Percentiles rank a stretch among this genome's conserved stretches.
Conservation (phyloP, 1,284 basidiomycete genomes). For the Tilletiopsis washingtonensis region DNA sequence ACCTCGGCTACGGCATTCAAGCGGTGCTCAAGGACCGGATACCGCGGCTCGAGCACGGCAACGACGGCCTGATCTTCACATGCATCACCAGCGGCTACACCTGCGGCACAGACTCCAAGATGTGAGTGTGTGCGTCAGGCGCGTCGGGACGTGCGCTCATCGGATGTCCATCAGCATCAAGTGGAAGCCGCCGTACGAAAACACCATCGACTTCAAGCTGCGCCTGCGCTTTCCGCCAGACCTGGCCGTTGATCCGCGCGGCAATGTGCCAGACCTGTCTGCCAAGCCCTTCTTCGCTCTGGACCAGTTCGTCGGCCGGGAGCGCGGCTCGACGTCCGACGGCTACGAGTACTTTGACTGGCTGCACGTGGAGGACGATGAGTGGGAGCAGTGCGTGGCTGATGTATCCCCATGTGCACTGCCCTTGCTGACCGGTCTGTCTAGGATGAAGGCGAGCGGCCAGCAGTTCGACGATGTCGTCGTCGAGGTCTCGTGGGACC, state of each 20-base stretch:
- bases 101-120: conserved; percentile 82
- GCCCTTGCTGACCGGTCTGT: too few species aligned
- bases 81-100: conserved; percentile 75
- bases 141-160: background rate
- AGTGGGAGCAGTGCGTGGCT: conserved; percentile 75
- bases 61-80: conserved; percentile 95
- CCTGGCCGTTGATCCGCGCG: conserved; percentile 30
- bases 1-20: conserved; percentile 77
- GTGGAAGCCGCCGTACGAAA: conserved; percentile 98
- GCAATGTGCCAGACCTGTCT: conserved; percentile 60
- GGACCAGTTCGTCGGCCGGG: conserved; percentile 60
- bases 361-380: conserved; percentile 75
- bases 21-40: conserved; percentile 77
- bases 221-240: conserved; percentile 78
- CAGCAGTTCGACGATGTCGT: conserved; percentile 89
- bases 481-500: conserved; percentile 87
- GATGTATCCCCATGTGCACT: background rate
- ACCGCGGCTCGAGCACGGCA: conserved; percentile 81
- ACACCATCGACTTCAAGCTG: conserved; percentile 95
- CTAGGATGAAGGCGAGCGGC: conserved; percentile 75
- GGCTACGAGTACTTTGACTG: conserved; percentile 77
- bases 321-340: conserved; percentile 43
- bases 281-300: conserved; percentile 82
- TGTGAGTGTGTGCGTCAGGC: conserved; percentile 55
- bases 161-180: conserved; percentile 52